phyloP scores from a whole-genome alignment of 305 asterid genomes.

The Solanum hybrid region DNA sequence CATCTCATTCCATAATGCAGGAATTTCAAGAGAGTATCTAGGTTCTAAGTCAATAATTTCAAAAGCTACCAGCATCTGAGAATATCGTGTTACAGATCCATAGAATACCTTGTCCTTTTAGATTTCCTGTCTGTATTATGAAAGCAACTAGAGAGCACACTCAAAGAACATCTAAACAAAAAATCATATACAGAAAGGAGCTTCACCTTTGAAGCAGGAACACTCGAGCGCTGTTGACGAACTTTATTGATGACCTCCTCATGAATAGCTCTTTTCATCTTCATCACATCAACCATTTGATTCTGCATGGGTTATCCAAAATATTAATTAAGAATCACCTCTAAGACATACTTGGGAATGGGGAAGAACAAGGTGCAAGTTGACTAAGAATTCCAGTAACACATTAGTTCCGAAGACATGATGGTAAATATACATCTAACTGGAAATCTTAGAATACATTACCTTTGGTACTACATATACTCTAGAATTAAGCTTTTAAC shows the following conservation, averaged over 20 bases:
- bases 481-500: not conserved
- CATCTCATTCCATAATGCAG: not conserved
- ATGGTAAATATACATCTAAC: not conserved
- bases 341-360: not conserved
- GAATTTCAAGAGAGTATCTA: not conserved
- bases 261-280: constrained; percentile 75
- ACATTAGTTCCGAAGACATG: not conserved
- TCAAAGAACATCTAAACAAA: not conserved
- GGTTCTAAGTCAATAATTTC: not conserved
- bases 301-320: constrained; percentile 4
- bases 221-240: constrained; percentile 44
- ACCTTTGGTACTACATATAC: not conserved
- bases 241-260: constrained; percentile 86
- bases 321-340: constrained; percentile 4
- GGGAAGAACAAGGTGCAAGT: not conserved
- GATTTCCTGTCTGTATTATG: not conserved
- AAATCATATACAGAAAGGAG: constrained; percentile 8
- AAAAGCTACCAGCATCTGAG: not conserved
- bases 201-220: constrained; percentile 40
- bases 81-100: not conserved
- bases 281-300: constrained; percentile 82
- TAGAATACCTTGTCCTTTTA: not conserved
- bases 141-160: not conserved
- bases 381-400: not conserved
- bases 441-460: not conserved